Evolutionary conservation across 2,329 filamentous ascomycete genomes (phyloP), one percentile per base, ranked within the genome.

Genomic region (Diaporthe ilicicola): DNA sequence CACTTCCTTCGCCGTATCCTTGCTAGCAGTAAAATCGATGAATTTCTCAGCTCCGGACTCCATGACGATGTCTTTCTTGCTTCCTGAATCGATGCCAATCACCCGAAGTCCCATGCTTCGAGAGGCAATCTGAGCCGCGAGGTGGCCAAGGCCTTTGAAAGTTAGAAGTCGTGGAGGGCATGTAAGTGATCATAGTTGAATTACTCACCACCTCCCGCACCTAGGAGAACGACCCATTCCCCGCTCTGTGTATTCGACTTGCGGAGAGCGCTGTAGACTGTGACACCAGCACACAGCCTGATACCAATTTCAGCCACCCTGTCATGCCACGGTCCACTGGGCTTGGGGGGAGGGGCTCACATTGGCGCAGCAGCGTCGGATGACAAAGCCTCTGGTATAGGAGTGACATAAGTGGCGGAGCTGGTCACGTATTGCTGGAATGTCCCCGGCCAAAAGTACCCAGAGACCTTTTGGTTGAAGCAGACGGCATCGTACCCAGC

Each of bases 391-490:
- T 91, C 90, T 2, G 91, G 91, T 74, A 93, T 92, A 2, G 90
- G 90, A 0, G 91, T 93, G 2, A 92, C 91, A 78, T 93, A 93
- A 80, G 87, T 86, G 3, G 90, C 90, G 12, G 89, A 89, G 0
- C 86, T 87, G 19, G 91, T 77, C 22, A 87, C 87, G 76, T 92
- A 93, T 80, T 92, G 90, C 77, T 93, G 91, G 78, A 93, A 93
- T n/a, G 91, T 93, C 46, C 91, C 91, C 0, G 91, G 91, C 0
- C 87, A 89, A 78, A 89, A 91, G 81, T 92, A 93, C 6, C 91
- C 91, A 0, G 87, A 90, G 61, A 93, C 78, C 76, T 87, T 88
- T 71, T 84, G 82, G 51, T 88, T 86, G 74, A 91, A 89, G 74
- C 90, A 92, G n/a, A 89, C 84, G 22, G 88, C 89, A 73, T 92